These are phyloP conservation scores for Groenewaldozyma sp. DNA, from an alignment of 1,139 yeast species.

Conservation along the genomic window DNA sequence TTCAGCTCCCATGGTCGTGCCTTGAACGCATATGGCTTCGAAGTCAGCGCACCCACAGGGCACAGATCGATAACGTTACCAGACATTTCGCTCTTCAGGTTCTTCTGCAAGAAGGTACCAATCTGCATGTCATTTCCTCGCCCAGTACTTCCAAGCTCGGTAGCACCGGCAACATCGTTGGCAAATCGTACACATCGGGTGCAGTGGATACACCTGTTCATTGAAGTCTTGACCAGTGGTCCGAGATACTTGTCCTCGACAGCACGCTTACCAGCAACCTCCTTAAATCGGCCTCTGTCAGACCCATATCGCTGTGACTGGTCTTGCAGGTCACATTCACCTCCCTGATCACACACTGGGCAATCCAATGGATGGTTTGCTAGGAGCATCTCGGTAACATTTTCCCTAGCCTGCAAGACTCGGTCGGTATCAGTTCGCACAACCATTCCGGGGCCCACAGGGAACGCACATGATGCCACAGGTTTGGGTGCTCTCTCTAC, in stretches of 20 bases:
- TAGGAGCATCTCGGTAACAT: constrained; percentile 80
- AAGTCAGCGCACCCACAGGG: constrained; percentile 88
- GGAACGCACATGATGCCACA: constrained; percentile 88
- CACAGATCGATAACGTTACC: constrained; percentile 85
- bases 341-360: constrained; percentile 93
- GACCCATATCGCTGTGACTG: constrained; percentile 78
- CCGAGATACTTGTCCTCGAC: constrained; percentile 88
- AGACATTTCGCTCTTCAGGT: constrained; percentile 75
- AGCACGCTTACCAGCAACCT: constrained; percentile 79
- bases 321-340: constrained; percentile 89
- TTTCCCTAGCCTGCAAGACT: constrained; percentile 79
- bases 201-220: constrained; percentile 92
- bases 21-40: constrained; percentile 83
- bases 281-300: constrained; percentile 79
- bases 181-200: constrained; percentile 86
- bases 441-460: constrained; percentile 84
- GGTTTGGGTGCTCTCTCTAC: constrained; percentile 86
- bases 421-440: constrained; percentile 74
- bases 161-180: constrained; percentile 90
- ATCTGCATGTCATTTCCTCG: constrained; percentile 91
- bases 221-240: constrained; percentile 79
- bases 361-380: constrained; percentile 91
- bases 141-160: constrained; percentile 82
- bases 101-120: constrained; percentile 81
- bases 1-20: constrained; percentile 94